Conservation (phyloP, 257 asterid genomes). For the Verbena officinalis region DNA sequence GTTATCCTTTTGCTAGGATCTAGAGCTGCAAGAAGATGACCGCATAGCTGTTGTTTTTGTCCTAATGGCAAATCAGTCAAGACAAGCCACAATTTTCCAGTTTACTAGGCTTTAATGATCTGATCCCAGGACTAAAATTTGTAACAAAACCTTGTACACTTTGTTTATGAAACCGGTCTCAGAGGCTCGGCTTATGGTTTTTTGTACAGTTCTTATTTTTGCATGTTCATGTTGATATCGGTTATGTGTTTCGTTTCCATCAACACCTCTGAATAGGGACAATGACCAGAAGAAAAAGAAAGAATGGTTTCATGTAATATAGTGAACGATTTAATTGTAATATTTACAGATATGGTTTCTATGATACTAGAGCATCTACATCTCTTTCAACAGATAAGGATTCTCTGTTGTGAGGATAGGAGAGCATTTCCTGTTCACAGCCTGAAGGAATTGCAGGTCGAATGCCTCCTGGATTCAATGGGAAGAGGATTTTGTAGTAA, state of each 20-base stretch:
- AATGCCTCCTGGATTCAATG: slow-evolving; percentile 84
- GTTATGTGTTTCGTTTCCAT: neutral
- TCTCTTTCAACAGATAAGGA: slow-evolving; percentile 27
- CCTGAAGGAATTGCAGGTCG: slow-evolving; percentile 62
- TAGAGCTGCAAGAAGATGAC: slow-evolving; percentile 33
- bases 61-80: neutral
- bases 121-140: slow-evolving; percentile 11
- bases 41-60: slow-evolving; percentile 11
- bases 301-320: neutral
- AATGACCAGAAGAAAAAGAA: neutral
- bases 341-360: slow-evolving; percentile 22
- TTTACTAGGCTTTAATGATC: neutral
- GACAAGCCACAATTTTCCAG: neutral
- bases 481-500: slow-evolving; percentile 82
- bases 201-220: neutral
- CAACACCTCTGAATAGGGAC: no score
- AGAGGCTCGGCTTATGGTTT: neutral
- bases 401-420: slow-evolving; percentile 60
- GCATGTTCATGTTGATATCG: neutral
- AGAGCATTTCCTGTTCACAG: slow-evolving; percentile 54
- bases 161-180: neutral
- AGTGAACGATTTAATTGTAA: neutral
- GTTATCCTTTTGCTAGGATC: slow-evolving; percentile 28
- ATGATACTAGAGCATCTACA: slow-evolving; percentile 31
- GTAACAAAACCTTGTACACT: slow-evolving; percentile 1